A percentile compares a stretch with the other conserved stretches of the same genome.
Conservation (phyloP, 805 yeast species). For the Candida argentea region DNA sequence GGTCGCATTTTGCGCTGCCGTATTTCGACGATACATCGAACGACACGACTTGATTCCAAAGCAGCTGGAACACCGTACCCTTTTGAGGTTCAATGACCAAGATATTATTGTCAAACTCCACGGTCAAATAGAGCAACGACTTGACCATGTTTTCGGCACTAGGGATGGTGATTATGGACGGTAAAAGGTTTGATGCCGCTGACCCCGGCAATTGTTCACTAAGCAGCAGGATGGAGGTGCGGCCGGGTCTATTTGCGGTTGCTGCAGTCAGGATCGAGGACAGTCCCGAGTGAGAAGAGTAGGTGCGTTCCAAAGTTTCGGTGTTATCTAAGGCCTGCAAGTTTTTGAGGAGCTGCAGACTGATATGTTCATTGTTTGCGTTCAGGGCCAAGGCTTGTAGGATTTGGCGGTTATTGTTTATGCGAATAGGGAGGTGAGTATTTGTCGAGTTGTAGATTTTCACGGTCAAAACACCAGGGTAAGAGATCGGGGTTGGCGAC, state of each 20-base stretch:
- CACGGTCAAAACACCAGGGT: constrained; percentile 69
- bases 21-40: constrained; percentile 62
- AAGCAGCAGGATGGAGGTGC: not conserved
- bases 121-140: constrained; percentile 71
- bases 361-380: constrained; percentile 21
- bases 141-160: constrained; percentile 42
- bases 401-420: constrained; percentile 54
- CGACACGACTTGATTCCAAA: constrained; percentile 81
- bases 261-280: not conserved
- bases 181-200: constrained; percentile 31
- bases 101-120: constrained; percentile 93
- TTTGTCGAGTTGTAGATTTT: constrained; percentile 64
- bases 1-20: constrained; percentile 5
- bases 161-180: constrained; percentile 47
- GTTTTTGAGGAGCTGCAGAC: constrained; percentile 10
- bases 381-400: constrained; percentile 58
- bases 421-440: constrained; percentile 59
- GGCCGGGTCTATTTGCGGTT: not conserved
- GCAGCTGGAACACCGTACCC: constrained; percentile 69
- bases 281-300: not conserved
- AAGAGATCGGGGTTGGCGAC: constrained; percentile 5
- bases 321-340: constrained; percentile 5
- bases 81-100: constrained; percentile 79
- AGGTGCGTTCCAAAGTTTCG: constrained; percentile 1
- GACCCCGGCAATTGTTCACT: constrained; percentile 18